Evolutionary conservation across 306 rosid species (phyloP).

Genomic region (Cercis canadensis): DNA sequence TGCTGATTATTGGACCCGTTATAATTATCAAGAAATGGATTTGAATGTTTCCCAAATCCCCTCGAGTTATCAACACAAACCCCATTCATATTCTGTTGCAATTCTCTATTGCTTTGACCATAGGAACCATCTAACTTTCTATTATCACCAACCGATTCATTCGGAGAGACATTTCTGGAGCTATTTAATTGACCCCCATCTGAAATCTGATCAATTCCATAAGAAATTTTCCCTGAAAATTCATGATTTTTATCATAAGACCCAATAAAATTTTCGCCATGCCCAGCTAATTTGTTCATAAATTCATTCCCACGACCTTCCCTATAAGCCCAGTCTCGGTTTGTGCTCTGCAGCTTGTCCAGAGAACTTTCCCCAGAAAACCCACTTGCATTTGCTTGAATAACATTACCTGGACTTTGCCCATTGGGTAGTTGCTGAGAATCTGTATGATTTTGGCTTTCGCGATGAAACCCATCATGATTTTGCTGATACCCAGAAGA

Average conservation of each 20-base stretch:
- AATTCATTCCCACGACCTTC: conserved; percentile 15
- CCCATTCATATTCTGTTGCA: conserved; percentile 11
- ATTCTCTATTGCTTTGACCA: conserved; percentile 12
- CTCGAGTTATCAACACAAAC: conserved; percentile 17
- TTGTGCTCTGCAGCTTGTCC: not conserved
- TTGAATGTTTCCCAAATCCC: conserved; percentile 26
- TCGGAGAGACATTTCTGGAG: too few species aligned
- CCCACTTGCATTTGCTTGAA: conserved; percentile 22
- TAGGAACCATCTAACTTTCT: not conserved
- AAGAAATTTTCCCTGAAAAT: too few species aligned
- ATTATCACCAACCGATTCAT: too few species aligned
- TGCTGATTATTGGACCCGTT: not conserved
- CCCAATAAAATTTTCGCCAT: conserved; percentile 34
- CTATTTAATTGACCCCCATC: too few species aligned
- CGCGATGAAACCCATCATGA: conserved; percentile 31
- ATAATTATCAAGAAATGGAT: conserved; percentile 31
- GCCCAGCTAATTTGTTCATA: conserved; percentile 11
- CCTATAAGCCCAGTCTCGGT: not conserved
- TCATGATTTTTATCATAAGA: too few species aligned
- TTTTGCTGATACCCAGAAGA: conserved; percentile 43
- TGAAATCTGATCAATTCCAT: too few species aligned
- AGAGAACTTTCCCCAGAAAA: not conserved
- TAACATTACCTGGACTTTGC: conserved; percentile 24
- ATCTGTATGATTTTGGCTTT: conserved; percentile 9
- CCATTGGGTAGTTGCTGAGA: conserved; percentile 14